Base-by-base conservation (phyloP, 345 rosid species). In the Moricandia arvensis region DNA sequence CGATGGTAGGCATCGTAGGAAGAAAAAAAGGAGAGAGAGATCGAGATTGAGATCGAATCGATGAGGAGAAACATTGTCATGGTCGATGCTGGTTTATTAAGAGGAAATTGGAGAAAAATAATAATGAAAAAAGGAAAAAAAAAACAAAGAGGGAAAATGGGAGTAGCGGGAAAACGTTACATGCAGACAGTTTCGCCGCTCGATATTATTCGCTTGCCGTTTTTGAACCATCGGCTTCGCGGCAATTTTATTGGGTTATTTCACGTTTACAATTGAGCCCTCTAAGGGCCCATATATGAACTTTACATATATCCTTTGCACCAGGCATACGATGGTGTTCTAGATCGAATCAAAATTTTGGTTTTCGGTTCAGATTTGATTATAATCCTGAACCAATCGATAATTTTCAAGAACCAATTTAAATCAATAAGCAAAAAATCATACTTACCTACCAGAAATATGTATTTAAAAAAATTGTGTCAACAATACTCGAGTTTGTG, bases 1-100 rank as follows among this genome's bases (percentile, higher is more conserved):
- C 83, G 37, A 85, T 74, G 58, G 88, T 74, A 78, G 93, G 91
- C 94, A 91, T 91, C 12, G 72, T 66, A 18, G 29, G 45, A 37
- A 18, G 29, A 33, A 37, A 47, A 49, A 12, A 73, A 47, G 7
- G 27, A 13, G 7, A 29, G 1, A 65, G 54, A 65, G 60, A 30
- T 33, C 2, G 66, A 76, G 54, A 60, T 59, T 1, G 62, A 12
- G 35, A 27, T 27, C 8, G 49, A 43, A 29, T 29, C 73, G 38
- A 72, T 47, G 63, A 47, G 73, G 60, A 49, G 68, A 60, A 78
- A 53, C 68, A 66, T 66, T 66, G 69, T 59, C 76, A 78, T 72
- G 72, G 76, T 72, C 1, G 80, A 70, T 34, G 16, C 76, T 65
- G 80, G 55, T 43, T 31, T 66, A 66, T 78, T 41, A 59, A 72